Base-by-base conservation (phyloP, 768 basidiomycete species). In the Kwoniella europaea region DNA sequence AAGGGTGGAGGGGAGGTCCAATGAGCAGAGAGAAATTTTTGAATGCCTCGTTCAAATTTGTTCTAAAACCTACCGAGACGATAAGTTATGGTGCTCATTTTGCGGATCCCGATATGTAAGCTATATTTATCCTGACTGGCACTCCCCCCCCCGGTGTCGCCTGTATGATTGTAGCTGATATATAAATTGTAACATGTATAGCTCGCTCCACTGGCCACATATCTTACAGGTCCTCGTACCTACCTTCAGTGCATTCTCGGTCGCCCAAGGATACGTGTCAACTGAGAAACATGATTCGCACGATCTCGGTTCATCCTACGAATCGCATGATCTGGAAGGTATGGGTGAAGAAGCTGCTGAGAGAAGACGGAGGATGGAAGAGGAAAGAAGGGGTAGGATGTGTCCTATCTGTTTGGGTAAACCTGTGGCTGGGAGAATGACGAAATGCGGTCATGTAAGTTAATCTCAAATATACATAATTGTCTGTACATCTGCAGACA, bases 391-490 rank as follows among this genome's bases (percentile, higher is more conserved):
- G 89, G 86, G 88, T 64, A 90, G 88, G 27, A 89, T 87, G 24
- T 99, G 97, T 84, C 97, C 97, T 3, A 98, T 99, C 72, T 99
- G 97, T 84, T 87, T 99, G 53, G 92, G 93, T 53, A 89, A 92
- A 53, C 96, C 94, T 4, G 88, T 90, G 53, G 92, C 92, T 35
- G 92, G 94, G 16, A 87, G 95, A 61, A 84, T 85, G 82, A 98
- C 95, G 24, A 96, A 93, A 86, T 98, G 95, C 76, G 96, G 95
- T 59, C 97, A 99, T 88, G 94, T 96, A 76, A 85, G 92, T 90
- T 29, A 29, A 52, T 13, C n/a, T 63, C 44, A 15, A 12, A 62
- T 15, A 22, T n/a, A 24, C 27, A 46, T 35, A 27, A 16, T 68
- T 27, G 3, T 27, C 27, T 27, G 27, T 27, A 27, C 27, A 27